Evolutionary conservation across 2,329 filamentous ascomycete genomes (phyloP).

Genomic region (Teratosphaeria gauchensis): DNA sequence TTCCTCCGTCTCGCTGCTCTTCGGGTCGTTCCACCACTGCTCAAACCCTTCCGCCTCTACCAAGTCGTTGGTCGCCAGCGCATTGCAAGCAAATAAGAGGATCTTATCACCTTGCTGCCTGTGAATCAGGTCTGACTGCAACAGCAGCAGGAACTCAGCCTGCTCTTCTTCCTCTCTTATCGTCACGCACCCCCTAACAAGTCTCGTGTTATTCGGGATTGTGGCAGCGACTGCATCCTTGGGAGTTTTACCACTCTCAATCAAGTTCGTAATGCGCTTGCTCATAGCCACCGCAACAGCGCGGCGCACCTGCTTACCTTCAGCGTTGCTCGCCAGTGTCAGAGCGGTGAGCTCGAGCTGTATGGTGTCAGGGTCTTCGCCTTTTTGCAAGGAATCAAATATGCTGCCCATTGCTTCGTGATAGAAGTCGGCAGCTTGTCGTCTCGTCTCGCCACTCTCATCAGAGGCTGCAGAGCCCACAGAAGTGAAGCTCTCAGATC

Average conservation of each 20-base stretch:
- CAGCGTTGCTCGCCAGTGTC: conserved; percentile 83
- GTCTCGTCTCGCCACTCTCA: conserved; percentile 35
- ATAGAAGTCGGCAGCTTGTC: conserved; percentile 60
- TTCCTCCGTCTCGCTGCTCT: conserved; percentile 56
- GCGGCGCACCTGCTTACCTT: conserved; percentile 76
- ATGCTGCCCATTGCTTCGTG: conserved; percentile 77
- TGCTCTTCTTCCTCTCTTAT: conserved; percentile 54
- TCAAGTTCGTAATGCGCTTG: conserved; percentile 65
- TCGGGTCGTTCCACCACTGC: conserved; percentile 75
- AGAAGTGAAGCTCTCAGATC: conserved; percentile 26
- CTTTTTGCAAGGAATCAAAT: conserved; percentile 71
- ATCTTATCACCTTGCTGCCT: conserved; percentile 56
- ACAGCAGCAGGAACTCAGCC: conserved; percentile 69
- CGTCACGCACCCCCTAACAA: conserved; percentile 48
- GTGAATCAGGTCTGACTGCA: conserved; percentile 70
- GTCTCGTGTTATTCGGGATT: conserved; percentile 45
- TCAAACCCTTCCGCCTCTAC: conserved; percentile 83
- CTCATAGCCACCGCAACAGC: conserved; percentile 80
- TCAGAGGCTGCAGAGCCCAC: conserved; percentile 63
- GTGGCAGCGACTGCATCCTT: conserved; percentile 31
- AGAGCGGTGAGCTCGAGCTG: conserved; percentile 89
- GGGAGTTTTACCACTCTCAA: conserved; percentile 30
- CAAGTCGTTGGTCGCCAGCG: conserved; percentile 74
- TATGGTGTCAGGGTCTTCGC: conserved; percentile 68
- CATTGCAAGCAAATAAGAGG: conserved; percentile 69